phyloP scores from a whole-genome alignment of 2,329 filamentous ascomycete species.

The Truncatella angustata region DNA sequence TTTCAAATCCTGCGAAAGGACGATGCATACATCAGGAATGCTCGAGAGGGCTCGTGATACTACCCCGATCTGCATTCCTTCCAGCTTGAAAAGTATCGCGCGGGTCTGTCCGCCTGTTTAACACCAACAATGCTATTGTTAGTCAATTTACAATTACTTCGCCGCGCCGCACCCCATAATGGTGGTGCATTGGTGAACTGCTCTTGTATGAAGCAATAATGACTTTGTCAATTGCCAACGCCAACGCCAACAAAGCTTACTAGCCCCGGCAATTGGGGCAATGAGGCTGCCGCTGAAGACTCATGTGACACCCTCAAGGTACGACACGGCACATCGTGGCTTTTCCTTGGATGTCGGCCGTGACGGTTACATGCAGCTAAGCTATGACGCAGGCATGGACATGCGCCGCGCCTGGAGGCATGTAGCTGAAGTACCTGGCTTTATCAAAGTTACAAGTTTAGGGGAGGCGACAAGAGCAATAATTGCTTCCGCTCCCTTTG shows the following conservation, averaged over 20 bases:
- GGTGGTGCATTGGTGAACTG: too few species aligned
- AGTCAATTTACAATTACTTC: too few species aligned
- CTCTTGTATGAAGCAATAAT: too few species aligned
- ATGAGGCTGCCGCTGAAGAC: too few species aligned
- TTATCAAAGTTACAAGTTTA: background rate
- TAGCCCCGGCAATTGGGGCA: background rate
- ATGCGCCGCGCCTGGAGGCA: background rate
- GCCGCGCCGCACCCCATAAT: too few species aligned
- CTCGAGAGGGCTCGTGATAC: background rate
- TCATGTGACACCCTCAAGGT: too few species aligned
- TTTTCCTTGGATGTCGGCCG: background rate
- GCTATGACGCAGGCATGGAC: background rate
- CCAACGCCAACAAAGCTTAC: background rate
- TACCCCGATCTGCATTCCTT: background rate
- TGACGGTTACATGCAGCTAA: background rate
- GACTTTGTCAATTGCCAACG: background rate
- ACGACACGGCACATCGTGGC: background rate
- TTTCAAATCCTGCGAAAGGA: background rate
- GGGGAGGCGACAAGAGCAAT: background rate
- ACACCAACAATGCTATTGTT: background rate
- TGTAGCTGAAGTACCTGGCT: background rate
- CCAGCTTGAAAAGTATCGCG: background rate
- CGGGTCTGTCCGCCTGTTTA: background rate
- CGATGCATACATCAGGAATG: background rate
- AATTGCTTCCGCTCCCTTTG: background rate